phyloP scores from a whole-genome alignment of 306 rosid genomes.

The Cyamopsis tetragonoloba region DNA sequence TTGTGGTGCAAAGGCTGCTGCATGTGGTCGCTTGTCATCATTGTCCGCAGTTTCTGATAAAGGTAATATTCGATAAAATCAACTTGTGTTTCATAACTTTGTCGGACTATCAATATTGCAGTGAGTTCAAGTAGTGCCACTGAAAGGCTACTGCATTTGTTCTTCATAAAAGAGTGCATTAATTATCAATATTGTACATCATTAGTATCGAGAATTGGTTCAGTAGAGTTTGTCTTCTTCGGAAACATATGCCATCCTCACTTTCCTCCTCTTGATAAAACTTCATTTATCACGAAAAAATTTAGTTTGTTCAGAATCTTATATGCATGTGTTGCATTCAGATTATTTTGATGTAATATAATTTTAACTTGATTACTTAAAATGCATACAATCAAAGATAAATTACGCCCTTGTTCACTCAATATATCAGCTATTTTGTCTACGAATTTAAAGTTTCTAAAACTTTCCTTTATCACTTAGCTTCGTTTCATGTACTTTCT shows the following conservation, averaged over 20 bases:
- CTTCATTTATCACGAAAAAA: neutral
- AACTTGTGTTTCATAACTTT: conserved; percentile 9
- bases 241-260: neutral
- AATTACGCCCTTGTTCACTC: neutral
- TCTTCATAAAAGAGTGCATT: neutral
- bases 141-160: neutral
- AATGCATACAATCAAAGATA: neutral
- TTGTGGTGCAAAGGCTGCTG: conserved; percentile 96
- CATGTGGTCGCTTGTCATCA: conserved; percentile 76
- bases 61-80: conserved; percentile 43
- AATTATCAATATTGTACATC: neutral
- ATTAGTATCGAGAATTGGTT: neutral
- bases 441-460: neutral
- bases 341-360: neutral
- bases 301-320: neutral
- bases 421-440: neutral
- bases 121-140: neutral
- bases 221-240: neutral
- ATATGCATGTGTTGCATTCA: neutral
- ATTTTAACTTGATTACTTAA: neutral
- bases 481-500: neutral
- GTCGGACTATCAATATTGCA: neutral
- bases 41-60: conserved; percentile 68
- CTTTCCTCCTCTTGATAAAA: neutral
- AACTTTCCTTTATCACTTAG: neutral